Evolutionary conservation across 202 grass and related monocot species (phyloP), one percentile per base, ranked within the genome.

Genomic region (Hordeum pubiflorum): DNA sequence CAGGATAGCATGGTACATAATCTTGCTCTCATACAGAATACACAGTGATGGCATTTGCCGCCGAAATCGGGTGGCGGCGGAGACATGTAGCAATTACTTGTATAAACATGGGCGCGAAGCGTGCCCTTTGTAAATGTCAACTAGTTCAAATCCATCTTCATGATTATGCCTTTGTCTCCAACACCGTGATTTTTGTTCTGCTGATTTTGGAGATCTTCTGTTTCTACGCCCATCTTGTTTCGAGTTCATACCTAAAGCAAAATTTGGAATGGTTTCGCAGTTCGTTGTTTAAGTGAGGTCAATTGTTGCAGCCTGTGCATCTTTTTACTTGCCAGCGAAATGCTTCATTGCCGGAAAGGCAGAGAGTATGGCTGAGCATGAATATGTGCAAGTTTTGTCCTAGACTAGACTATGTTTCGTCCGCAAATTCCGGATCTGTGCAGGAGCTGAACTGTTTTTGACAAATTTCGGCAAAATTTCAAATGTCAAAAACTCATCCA

Each of bases 1-100:
- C 32, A 56, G 26, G 80, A 66, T 79, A 83, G 58, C 46, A 18
- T 64, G 32, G 77, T 56, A 85, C 63, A 81, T 81, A 58, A 61
- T 29, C 50, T 46, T 82, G 26, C 7, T 58, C 72, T 78, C 54
- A 26, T 75, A 74, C 33, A 33, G 56, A 24, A 81, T 36, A 78
- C 79, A 44, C 34, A 78, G 62, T 37, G 9, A 48, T 58, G 22
- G 11, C 17, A 34, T 65, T 69, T 13, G 52, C 27, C 70, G 76
- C 5, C 1, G 17, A 26, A 68, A 58, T 29, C 9, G 44, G 6
- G 5, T 33, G 66, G 61, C 18, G 75, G 50, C 21, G 1, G 6
- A 14, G 7, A 2, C 2, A 2, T 81, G 79, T 79, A 50, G 36
- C 79, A 33, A 67, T 82, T 81, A 32, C 74, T 9, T 74, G 46